phyloP scores from a whole-genome alignment of 1,284 basidiomycete species.

The Trichosporon ovoides region DNA sequence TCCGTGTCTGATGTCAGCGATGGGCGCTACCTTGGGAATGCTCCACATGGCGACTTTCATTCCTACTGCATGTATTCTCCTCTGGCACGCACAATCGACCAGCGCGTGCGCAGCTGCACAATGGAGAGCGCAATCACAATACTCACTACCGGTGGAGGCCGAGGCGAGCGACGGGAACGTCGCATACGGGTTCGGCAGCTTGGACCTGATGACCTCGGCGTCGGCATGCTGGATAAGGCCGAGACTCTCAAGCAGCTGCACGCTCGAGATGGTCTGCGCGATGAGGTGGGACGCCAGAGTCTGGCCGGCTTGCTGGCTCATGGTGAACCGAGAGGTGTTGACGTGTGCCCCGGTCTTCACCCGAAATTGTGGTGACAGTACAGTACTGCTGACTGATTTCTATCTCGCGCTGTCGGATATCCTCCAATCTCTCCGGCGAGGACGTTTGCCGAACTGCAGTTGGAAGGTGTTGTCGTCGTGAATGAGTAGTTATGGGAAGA shows the following conservation, averaged over 20 bases:
- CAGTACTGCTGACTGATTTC: background rate
- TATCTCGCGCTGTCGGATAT: background rate
- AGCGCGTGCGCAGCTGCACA: too few relatives aligned
- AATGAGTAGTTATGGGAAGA: background rate
- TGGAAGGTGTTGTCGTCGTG: background rate
- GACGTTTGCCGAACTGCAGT: background rate
- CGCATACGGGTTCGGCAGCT: constrained; percentile 28
- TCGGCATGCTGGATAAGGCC: constrained; percentile 30
- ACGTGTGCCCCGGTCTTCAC: background rate
- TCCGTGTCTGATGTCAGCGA: background rate
- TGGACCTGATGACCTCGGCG: constrained; percentile 34
- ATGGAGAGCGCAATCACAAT: background rate
- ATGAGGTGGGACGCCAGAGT: constrained; percentile 39
- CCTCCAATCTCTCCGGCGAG: background rate
- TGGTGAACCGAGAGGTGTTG: background rate
- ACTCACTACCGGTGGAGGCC: constrained; percentile 1
- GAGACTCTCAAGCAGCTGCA: constrained; percentile 38
- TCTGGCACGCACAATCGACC: too few relatives aligned
- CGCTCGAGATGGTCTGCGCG: constrained; percentile 38
- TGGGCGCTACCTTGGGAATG: background rate
- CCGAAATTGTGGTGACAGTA: background rate
- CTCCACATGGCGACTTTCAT: too few relatives aligned
- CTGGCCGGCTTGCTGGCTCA: constrained; percentile 23
- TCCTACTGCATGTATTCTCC: too few relatives aligned
- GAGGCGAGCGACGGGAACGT: constrained; percentile 22